Percentiles rank a stretch among this genome's conserved stretches.
phyloP scores from a whole-genome alignment of 2,329 filamentous ascomycete genomes.

The Neoascochyta sp. region DNA sequence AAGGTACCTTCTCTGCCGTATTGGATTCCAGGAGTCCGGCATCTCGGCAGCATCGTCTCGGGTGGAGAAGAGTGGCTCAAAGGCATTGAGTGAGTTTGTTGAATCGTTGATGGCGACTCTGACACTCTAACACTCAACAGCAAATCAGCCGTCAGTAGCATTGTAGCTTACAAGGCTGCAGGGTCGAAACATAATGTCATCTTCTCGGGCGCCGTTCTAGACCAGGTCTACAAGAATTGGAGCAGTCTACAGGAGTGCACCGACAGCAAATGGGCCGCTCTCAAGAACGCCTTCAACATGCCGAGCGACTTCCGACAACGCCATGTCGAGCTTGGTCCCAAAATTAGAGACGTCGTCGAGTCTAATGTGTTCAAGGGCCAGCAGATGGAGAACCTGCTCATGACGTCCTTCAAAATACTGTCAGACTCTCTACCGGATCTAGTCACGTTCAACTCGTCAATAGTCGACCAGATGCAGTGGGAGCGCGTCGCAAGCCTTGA shows the following conservation, averaged over 20 bases:
- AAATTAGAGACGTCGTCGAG: conserved; percentile 28
- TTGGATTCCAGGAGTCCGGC: conserved; percentile 58
- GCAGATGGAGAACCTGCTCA: conserved; percentile 42
- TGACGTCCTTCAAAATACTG: conserved; percentile 29
- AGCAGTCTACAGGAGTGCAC: conserved; percentile 18
- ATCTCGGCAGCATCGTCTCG: conserved; percentile 50
- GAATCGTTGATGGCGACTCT: no score
- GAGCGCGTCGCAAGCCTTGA: conserved; percentile 53
- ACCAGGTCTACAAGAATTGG: conserved; percentile 25
- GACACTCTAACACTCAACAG: conserved; percentile 19
- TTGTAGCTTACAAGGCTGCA: conserved; percentile 50
- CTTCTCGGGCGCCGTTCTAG: conserved; percentile 46
- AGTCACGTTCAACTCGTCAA: conserved; percentile 56
- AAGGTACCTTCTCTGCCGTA: conserved; percentile 53
- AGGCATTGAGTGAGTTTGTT: conserved; percentile 37
- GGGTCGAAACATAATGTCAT: conserved; percentile 51
- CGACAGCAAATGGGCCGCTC: conserved; percentile 16
- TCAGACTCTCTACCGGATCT: conserved; percentile 51
- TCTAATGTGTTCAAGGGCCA: conserved; percentile 49
- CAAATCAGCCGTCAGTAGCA: conserved; percentile 38
- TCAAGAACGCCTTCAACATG: conserved; percentile 30
- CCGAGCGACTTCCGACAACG: conserved; percentile 16
- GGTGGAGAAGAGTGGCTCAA: conserved; percentile 45
- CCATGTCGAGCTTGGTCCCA: conserved; percentile 27
- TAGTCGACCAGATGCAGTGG: conserved; percentile 61